phyloP scores from a whole-genome alignment of 208 protist species.

The Lotmaria passim region DNA sequence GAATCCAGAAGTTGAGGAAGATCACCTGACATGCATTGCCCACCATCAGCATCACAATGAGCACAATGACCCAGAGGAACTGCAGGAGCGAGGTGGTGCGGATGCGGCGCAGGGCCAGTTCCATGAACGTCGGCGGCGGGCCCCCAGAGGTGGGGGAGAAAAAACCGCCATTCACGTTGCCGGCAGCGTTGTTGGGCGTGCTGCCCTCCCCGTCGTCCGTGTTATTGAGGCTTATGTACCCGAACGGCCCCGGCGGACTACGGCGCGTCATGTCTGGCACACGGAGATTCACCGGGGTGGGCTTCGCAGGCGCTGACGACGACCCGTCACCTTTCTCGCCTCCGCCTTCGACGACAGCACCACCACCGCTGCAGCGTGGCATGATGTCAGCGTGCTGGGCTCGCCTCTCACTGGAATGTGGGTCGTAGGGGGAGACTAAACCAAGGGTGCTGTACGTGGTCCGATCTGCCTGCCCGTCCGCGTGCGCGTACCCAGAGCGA shows the following conservation, averaged over 20 bases:
- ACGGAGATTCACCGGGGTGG: not conserved
- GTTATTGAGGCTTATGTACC: not conserved
- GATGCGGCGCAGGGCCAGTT: conserved; percentile 23
- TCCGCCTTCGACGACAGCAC: not conserved
- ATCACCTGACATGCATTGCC: conserved; percentile 84
- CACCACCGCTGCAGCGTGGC: not conserved
- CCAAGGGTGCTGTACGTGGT: not conserved
- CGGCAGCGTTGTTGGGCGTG: not conserved
- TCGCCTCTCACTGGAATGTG: not conserved
- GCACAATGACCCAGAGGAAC: conserved; percentile 45
- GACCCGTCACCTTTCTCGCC: not conserved
- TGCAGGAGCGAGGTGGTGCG: conserved; percentile 29
- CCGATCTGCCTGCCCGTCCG: not conserved
- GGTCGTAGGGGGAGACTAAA: not conserved
- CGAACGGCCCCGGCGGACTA: not conserved
- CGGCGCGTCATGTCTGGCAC: not conserved
- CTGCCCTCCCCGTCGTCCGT: not conserved
- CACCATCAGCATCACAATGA: conserved; percentile 61
- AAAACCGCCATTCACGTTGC: not conserved
- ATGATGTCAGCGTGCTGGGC: not conserved
- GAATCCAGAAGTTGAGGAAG: conserved; percentile 84
- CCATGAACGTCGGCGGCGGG: conserved; percentile 5
- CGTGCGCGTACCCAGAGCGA: not conserved
- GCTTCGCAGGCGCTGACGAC: not conserved
- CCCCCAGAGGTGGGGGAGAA: not conserved